phyloP scores from a whole-genome alignment of 78 protist species.

The Anaeramoeba ignava region DNA sequence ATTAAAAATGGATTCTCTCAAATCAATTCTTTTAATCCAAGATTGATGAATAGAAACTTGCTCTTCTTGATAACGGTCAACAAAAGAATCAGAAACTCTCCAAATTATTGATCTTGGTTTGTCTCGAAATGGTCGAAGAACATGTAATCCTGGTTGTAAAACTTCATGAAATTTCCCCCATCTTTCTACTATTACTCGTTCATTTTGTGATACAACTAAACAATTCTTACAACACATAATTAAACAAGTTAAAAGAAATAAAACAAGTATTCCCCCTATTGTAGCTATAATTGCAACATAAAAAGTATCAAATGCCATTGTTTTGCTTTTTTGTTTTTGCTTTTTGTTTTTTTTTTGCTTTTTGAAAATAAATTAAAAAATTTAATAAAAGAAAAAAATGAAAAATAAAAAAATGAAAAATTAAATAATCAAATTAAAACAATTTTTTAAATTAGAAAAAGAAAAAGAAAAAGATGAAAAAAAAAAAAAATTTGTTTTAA shows the following conservation, averaged over 20 bases:
- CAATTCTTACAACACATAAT: too few relatives aligned
- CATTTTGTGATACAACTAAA: too few relatives aligned
- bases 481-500: neutral
- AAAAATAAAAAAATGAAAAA: neutral
- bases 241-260: too few relatives aligned
- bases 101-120: neutral
- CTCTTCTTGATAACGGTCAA: neutral
- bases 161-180: neutral
- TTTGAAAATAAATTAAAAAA: neutral
- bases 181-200: conserved; percentile 9
- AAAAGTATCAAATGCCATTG: too few relatives aligned
- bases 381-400: neutral
- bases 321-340: too few relatives aligned
- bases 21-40: neutral
- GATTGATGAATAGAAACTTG: neutral
- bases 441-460: neutral
- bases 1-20: conserved; percentile 1
- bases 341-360: neutral
- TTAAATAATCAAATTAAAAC: neutral
- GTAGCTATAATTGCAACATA: too few relatives aligned
- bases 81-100: neutral
- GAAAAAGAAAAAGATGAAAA: neutral
- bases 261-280: too few relatives aligned
- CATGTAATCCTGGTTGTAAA: conserved; percentile 5
- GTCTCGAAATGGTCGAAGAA: conserved; percentile 1